A percentile compares a stretch with the other conserved stretches of the same genome.
Conservation (phyloP, 2,329 filamentous ascomycete species). For the Alternaria brassicicola region DNA sequence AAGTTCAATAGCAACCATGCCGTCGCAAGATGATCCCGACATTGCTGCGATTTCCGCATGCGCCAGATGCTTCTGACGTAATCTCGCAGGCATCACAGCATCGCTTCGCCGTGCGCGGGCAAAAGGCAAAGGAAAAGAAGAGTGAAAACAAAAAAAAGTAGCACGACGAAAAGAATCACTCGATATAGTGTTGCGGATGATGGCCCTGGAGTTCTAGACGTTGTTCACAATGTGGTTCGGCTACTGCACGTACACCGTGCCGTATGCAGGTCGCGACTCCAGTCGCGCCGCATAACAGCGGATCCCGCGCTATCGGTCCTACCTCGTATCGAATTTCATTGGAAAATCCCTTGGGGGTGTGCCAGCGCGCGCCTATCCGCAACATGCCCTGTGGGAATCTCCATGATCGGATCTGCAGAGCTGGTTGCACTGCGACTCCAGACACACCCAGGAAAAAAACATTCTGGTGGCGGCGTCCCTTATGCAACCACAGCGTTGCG, state of each 20-base stretch:
- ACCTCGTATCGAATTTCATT: conserved; percentile 5
- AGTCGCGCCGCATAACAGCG: background rate
- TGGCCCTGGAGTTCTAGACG: background rate
- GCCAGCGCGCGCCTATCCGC: background rate
- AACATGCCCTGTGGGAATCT: background rate
- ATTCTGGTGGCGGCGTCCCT: background rate
- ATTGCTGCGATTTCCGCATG: background rate
- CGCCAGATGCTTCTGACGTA: background rate
- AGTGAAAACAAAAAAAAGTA: background rate
- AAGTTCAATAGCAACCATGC: background rate
- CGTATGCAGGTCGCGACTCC: background rate
- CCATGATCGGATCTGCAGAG: background rate
- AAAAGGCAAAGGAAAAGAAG: background rate
- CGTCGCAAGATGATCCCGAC: too few relatives aligned
- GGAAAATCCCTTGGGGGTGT: background rate
- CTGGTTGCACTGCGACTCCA: background rate
- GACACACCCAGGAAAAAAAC: background rate
- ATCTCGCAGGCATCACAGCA: background rate
- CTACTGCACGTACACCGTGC: background rate
- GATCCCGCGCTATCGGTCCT: conserved; percentile 3
- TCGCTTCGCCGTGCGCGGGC: background rate
- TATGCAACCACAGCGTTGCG: background rate
- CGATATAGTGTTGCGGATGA: background rate
- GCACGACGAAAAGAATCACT: background rate
- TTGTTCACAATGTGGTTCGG: background rate